Evolutionary conservation across 768 basidiomycete species (phyloP).

Genomic region (Suillus tomentosus): DNA sequence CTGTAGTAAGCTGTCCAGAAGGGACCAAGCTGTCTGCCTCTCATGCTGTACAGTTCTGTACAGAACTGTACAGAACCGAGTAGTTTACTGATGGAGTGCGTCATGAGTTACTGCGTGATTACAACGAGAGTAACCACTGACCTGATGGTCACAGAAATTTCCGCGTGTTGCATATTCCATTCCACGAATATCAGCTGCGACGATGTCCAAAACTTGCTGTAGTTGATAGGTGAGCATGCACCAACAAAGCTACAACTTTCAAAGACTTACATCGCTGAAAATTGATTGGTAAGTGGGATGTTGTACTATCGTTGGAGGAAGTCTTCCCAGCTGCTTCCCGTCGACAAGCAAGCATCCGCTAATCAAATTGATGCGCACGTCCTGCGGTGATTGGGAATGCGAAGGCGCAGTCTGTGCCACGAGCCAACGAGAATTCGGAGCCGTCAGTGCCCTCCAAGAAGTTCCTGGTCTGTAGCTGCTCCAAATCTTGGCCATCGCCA

Average conservation of each 20-base stretch:
- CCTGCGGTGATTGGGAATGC: slow-evolving; percentile 19
- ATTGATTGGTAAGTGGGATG: slow-evolving; percentile 25
- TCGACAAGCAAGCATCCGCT: slow-evolving; percentile 31
- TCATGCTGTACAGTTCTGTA: too few species aligned
- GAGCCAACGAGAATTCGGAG: slow-evolving; percentile 28
- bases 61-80: too few species aligned
- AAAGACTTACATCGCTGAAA: slow-evolving; percentile 23
- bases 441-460: slow-evolving; percentile 19
- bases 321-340: slow-evolving; percentile 28
- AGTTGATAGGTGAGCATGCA: slow-evolving; percentile 10
- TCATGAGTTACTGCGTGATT: background rate
- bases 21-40: too few species aligned
- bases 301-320: slow-evolving; percentile 22
- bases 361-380: slow-evolving; percentile 26
- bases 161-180: slow-evolving; percentile 29
- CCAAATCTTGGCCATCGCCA: slow-evolving; percentile 24
- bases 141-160: slow-evolving; percentile 21
- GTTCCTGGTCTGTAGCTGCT: slow-evolving; percentile 26
- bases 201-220: slow-evolving; percentile 25
- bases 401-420: slow-evolving; percentile 19
- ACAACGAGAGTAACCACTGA: slow-evolving; percentile 11
- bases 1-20: too few species aligned
- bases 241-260: background rate
- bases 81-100: too few species aligned
- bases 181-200: slow-evolving; percentile 26